Conservation (phyloP, 331 rosid genomes). For the Quercus phellos region DNA sequence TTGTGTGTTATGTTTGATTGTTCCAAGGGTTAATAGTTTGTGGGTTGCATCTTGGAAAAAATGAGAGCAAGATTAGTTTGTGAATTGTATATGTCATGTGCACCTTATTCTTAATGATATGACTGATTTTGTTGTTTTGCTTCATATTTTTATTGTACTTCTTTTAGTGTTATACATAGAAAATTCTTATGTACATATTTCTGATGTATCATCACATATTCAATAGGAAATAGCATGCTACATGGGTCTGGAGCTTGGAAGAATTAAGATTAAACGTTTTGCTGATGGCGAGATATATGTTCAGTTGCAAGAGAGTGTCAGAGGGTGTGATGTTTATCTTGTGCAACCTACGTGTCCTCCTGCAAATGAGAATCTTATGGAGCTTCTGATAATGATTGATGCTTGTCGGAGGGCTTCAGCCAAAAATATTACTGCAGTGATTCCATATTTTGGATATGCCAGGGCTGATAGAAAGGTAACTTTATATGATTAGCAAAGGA, state of each 20-base stretch:
- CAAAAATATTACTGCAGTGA: constrained; percentile 87
- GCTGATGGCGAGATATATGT: constrained; percentile 93
- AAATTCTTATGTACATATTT: not conserved
- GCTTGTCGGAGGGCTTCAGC: constrained; percentile 97
- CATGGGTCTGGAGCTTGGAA: constrained; percentile 91
- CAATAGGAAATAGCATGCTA: constrained; percentile 88
- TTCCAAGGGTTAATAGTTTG: too few species aligned
- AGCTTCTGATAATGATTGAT: constrained; percentile 89
- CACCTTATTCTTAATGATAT: not conserved
- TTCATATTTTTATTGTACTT: not conserved
- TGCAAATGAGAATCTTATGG: constrained; percentile 92
- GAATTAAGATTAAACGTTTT: constrained; percentile 85
- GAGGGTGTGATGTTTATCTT: constrained; percentile 91
- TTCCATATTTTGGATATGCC: constrained; percentile 94
- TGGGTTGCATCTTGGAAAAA: too few species aligned
- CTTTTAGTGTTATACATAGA: not conserved
- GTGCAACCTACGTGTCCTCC: constrained; percentile 98
- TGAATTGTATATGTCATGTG: not conserved
- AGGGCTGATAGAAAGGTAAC: constrained; percentile 95
- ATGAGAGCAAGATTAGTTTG: too few species aligned
- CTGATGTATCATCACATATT: constrained; percentile 7
- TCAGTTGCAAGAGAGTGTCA: constrained; percentile 92
- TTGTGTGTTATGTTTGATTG: too few species aligned
- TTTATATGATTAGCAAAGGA: not conserved
- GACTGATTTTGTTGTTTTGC: not conserved